These are phyloP conservation scores for Raphanus sativus DNA, from an alignment of 345 rosid genomes.

Conservation along the genomic window DNA sequence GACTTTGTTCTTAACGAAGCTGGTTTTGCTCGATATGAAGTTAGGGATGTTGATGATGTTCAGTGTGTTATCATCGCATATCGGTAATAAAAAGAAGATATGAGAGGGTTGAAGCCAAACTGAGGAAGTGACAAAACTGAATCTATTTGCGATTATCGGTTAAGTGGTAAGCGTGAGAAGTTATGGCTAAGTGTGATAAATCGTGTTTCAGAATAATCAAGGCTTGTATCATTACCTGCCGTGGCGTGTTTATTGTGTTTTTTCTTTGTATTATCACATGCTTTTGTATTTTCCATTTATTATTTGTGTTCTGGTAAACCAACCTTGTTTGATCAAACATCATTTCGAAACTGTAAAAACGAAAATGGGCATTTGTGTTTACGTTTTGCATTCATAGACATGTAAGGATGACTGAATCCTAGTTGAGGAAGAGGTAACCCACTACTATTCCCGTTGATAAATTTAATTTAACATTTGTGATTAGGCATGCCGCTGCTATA, in stretches of 20 bases:
- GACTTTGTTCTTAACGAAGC: conserved; percentile 50
- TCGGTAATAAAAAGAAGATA: conserved; percentile 14
- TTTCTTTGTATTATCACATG: not conserved
- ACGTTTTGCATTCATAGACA: not conserved
- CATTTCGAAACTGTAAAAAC: not conserved
- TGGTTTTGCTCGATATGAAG: conserved; percentile 50
- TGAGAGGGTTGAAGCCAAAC: not conserved
- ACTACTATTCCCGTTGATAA: not conserved
- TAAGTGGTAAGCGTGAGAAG: not conserved
- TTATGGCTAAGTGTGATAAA: not conserved
- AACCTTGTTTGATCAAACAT: not conserved
- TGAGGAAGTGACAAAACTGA: not conserved
- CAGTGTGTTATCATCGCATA: conserved; percentile 56
- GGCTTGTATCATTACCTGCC: not conserved
- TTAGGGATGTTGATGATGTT: conserved; percentile 43
- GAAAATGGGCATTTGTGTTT: not conserved
- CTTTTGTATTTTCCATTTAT: not conserved
- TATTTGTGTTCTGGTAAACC: not conserved
- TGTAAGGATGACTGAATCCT: not conserved
- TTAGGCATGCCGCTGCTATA: not conserved
- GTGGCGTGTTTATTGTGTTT: not conserved
- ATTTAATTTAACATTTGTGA: no score
- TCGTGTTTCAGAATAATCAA: not conserved
- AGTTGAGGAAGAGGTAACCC: not conserved
- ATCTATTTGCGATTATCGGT: not conserved